Conservation (phyloP, 805 yeast species). For the Wickerhamiella azyma region DNA sequence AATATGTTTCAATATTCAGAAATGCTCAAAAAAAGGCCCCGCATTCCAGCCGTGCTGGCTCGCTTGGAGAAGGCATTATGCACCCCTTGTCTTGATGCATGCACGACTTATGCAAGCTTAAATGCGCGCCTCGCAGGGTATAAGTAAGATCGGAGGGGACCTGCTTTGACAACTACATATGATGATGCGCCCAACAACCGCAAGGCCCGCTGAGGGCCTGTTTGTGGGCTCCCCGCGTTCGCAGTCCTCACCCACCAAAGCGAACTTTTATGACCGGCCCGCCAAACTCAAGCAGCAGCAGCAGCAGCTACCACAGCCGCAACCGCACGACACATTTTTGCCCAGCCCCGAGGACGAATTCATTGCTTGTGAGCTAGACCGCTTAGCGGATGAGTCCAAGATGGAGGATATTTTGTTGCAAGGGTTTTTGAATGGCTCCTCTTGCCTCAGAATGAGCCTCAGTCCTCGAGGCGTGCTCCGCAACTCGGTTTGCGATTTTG, state of each 20-base stretch:
- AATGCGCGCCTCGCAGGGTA: not conserved
- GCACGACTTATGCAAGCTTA: not conserved
- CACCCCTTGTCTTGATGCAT: not conserved
- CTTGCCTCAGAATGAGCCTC: constrained; percentile 5
- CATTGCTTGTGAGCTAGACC: constrained; percentile 7
- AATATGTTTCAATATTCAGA: no score
- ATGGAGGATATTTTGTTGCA: constrained; percentile 5
- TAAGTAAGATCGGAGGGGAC: not conserved
- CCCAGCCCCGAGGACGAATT: constrained; percentile 2
- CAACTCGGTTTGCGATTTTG: constrained; percentile 4
- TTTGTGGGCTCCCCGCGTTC: constrained; percentile 6
- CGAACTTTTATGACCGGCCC: not conserved
- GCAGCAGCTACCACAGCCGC: not conserved
- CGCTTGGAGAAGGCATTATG: not conserved
- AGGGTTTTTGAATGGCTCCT: constrained; percentile 7
- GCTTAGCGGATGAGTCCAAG: constrained; percentile 10
- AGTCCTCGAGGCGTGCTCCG: constrained; percentile 7
- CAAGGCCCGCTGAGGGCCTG: constrained; percentile 7
- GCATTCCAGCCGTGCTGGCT: not conserved
- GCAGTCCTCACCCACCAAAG: constrained; percentile 2
- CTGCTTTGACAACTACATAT: not conserved
- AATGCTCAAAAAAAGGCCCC: no score
- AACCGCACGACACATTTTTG: not conserved
- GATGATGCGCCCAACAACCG: constrained; percentile 7
- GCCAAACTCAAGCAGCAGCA: not conserved